phyloP scores from a whole-genome alignment of 2,329 filamentous ascomycete species.

The Dothidotthia symphoricarpi region DNA sequence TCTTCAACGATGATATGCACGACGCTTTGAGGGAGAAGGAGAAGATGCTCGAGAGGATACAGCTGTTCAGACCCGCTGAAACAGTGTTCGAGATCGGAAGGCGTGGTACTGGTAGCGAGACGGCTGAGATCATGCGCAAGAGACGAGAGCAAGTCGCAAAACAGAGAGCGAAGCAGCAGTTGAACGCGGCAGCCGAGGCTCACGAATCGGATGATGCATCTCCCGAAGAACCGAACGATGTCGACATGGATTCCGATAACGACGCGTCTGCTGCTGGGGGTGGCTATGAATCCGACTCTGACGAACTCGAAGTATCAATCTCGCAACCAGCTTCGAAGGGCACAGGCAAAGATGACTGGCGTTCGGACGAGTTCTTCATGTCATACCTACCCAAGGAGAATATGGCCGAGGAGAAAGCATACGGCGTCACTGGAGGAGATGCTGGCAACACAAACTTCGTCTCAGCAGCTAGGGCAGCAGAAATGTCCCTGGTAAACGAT shows the following conservation, averaged over 20 bases:
- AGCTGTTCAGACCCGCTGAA: conserved; percentile 83
- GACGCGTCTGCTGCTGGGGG: conserved; percentile 31
- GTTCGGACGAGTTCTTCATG: conserved; percentile 93
- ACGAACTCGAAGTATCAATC: conserved; percentile 56
- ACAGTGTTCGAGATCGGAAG: conserved; percentile 95
- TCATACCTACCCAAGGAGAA: conserved; percentile 86
- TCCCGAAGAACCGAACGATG: conserved; percentile 9
- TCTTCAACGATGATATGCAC: conserved; percentile 65
- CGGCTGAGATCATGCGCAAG: conserved; percentile 73
- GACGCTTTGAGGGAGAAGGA: conserved; percentile 68
- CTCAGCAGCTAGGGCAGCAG: conserved; percentile 77
- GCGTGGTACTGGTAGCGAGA: conserved; percentile 61
- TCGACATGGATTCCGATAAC: conserved; percentile 38
- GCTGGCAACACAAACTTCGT: conserved; percentile 69
- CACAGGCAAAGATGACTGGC: conserved; percentile 56
- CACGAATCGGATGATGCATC: conserved; percentile 11
- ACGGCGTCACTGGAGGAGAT: conserved; percentile 82
- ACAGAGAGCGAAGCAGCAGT: conserved; percentile 46
- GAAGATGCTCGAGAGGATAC: conserved; percentile 84
- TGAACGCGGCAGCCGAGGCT: conserved; percentile 36
- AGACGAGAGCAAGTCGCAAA: conserved; percentile 68
- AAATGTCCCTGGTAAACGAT: conserved; percentile 92
- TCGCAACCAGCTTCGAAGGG: conserved; percentile 41
- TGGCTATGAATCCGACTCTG: conserved; percentile 48
- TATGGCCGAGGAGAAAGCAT: conserved; percentile 83